phyloP scores from a whole-genome alignment of 2,329 filamentous ascomycete genomes.

The Dactylonectria macrodidyma region DNA sequence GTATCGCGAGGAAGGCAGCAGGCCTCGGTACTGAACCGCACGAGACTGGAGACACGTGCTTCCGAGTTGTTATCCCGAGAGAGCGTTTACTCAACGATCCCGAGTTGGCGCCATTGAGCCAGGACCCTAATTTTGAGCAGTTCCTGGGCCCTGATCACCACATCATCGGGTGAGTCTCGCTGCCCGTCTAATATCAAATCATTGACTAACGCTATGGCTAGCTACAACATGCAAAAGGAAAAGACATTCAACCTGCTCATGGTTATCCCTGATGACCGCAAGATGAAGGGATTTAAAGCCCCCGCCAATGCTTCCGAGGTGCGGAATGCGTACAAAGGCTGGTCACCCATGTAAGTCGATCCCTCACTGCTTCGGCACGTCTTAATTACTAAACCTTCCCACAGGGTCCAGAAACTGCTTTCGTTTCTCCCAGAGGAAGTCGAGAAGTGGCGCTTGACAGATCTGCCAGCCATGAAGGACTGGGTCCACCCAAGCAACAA shows the following conservation, averaged over 20 bases:
- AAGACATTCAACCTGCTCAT: conserved; percentile 24
- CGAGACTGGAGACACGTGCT: conserved; percentile 29
- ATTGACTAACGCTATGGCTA: not conserved
- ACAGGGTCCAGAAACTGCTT: conserved; percentile 17
- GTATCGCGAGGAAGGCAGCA: conserved; percentile 15
- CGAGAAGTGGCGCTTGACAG: conserved; percentile 27
- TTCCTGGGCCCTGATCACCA: conserved; percentile 27
- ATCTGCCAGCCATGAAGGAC: conserved; percentile 16
- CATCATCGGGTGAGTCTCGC: conserved; percentile 25
- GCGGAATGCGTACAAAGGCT: conserved; percentile 20
- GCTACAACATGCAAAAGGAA: conserved; percentile 29
- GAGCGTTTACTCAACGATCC: conserved; percentile 19
- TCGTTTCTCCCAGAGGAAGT: conserved; percentile 21
- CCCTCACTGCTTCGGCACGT: not conserved
- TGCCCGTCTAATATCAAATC: not conserved
- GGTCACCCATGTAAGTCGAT: conserved; percentile 20
- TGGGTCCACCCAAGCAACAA: conserved; percentile 28
- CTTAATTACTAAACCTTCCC: not conserved
- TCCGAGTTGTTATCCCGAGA: conserved; percentile 23
- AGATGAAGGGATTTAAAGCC: conserved; percentile 26
- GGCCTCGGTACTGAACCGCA: conserved; percentile 21
- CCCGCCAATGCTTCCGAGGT: conserved; percentile 24
- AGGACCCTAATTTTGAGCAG: conserved; percentile 21
- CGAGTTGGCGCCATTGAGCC: conserved; percentile 19
- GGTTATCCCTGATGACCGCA: conserved; percentile 23